Evolutionary conservation across 1,284 basidiomycete genomes (phyloP).

Genomic region (Chalciporus sp.): DNA sequence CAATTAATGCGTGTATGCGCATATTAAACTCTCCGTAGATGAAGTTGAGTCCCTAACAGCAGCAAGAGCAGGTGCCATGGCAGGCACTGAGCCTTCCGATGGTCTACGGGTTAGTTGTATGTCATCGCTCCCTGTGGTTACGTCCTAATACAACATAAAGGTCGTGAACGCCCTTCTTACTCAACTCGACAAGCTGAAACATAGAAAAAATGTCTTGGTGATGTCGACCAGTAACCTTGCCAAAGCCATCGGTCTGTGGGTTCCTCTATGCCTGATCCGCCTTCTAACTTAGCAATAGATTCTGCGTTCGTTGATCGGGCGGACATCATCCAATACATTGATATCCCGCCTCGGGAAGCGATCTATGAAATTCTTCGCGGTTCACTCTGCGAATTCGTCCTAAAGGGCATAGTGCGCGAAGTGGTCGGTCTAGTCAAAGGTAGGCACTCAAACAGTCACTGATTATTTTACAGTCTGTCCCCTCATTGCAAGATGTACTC

Average conservation of each 20-base stretch:
- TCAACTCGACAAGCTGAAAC: conserved; percentile 94
- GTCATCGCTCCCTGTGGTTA: background rate
- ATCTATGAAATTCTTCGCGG: conserved; percentile 92
- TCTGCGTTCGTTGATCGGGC: conserved; percentile 95
- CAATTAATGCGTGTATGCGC: conserved; percentile 5
- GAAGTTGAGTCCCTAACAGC: conserved; percentile 97
- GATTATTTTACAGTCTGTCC: conserved; percentile 52
- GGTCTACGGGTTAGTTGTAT: conserved; percentile 76
- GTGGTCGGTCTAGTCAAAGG: conserved; percentile 44
- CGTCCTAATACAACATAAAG: conserved; percentile 41
- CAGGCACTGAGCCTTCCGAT: conserved; percentile 93
- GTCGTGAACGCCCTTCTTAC: conserved; percentile 98
- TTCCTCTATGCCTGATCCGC: background rate
- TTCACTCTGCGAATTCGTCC: conserved; percentile 81
- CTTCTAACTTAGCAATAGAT: conserved; percentile 52
- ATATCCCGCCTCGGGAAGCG: conserved; percentile 86
- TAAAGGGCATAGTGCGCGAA: conserved; percentile 67
- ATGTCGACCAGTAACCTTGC: conserved; percentile 97
- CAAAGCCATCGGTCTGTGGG: conserved; percentile 84
- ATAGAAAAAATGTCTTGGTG: conserved; percentile 90
- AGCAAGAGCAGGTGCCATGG: conserved; percentile 91
- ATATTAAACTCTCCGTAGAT: conserved; percentile 52
- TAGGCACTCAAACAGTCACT: conserved; percentile 4
- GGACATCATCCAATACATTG: conserved; percentile 95
- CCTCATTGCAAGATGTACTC: conserved; percentile 60